Conservation (phyloP, 2,329 filamentous ascomycete species). For the Sphaerulina vaccinii region DNA sequence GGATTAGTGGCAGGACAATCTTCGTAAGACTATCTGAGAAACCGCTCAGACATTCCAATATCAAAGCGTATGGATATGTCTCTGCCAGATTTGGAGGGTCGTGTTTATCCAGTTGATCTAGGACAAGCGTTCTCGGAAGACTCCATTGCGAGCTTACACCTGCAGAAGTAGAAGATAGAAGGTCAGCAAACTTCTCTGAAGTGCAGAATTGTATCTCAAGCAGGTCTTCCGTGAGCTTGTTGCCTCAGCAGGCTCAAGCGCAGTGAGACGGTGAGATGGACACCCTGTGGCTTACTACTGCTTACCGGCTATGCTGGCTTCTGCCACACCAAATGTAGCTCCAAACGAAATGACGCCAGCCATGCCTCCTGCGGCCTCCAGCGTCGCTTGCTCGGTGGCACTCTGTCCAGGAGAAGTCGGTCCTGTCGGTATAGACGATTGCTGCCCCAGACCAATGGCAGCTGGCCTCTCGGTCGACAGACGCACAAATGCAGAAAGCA, state of each 20-base stretch:
- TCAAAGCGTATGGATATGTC: slow-evolving; percentile 88
- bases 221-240: no score
- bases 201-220: no score
- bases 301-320: slow-evolving; percentile 64
- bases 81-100: slow-evolving; percentile 82
- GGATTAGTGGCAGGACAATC: slow-evolving; percentile 85
- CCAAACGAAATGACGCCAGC: slow-evolving; percentile 72
- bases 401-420: slow-evolving; percentile 57
- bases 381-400: slow-evolving; percentile 76
- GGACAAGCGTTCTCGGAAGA: slow-evolving; percentile 77
- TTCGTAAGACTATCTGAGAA: slow-evolving; percentile 91
- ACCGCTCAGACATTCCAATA: slow-evolving; percentile 82
- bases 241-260: no score
- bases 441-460: slow-evolving; percentile 82
- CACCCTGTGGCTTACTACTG: no score
- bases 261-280: no score
- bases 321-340: slow-evolving; percentile 64
- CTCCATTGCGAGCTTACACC: slow-evolving; percentile 93
- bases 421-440: slow-evolving; percentile 76
- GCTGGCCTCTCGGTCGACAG: slow-evolving; percentile 86
- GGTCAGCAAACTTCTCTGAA: no score
- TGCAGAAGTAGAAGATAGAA: no score
- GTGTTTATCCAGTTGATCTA: slow-evolving; percentile 91
- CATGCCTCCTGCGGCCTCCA: slow-evolving; percentile 78
- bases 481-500: slow-evolving; percentile 86